Conservation (phyloP, 2,329 filamentous ascomycete genomes). For the Hymenoscyphus repandus region DNA sequence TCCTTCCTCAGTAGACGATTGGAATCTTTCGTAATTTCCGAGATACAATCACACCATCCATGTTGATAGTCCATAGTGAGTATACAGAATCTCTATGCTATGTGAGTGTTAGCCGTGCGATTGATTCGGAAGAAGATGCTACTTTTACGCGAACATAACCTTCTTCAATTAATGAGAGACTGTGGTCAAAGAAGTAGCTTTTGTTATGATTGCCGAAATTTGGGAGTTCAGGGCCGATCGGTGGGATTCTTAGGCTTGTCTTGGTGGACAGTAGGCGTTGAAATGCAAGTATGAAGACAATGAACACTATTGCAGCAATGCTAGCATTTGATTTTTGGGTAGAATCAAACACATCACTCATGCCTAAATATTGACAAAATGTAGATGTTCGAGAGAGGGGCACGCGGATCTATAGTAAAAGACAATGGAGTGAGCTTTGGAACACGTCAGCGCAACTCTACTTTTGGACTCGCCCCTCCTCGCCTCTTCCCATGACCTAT, state of each 20-base stretch:
- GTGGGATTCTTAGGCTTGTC: background rate
- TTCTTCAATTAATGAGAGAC: background rate
- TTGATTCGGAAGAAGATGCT: background rate
- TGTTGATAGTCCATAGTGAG: background rate
- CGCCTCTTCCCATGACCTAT: too few species aligned
- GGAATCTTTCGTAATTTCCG: background rate
- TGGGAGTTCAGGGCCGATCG: background rate
- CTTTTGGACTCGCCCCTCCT: too few species aligned
- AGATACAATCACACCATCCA: background rate
- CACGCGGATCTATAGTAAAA: too few species aligned
- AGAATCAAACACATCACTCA: too few species aligned
- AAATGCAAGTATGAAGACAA: too few species aligned
- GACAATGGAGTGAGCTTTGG: too few species aligned
- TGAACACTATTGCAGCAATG: too few species aligned
- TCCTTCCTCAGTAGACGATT: background rate
- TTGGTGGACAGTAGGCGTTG: background rate
- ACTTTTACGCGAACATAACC: background rate
- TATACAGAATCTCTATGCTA: background rate
- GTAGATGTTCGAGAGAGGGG: too few species aligned
- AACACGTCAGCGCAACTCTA: too few species aligned
- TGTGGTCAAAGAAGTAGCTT: background rate
- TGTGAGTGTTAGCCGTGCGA: too few species aligned
- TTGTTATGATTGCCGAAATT: background rate
- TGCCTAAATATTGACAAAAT: too few species aligned
- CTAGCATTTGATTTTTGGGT: too few species aligned